Base-by-base conservation (phyloP, 177 flowering plant species). In the Tripterygium wilfordii region DNA sequence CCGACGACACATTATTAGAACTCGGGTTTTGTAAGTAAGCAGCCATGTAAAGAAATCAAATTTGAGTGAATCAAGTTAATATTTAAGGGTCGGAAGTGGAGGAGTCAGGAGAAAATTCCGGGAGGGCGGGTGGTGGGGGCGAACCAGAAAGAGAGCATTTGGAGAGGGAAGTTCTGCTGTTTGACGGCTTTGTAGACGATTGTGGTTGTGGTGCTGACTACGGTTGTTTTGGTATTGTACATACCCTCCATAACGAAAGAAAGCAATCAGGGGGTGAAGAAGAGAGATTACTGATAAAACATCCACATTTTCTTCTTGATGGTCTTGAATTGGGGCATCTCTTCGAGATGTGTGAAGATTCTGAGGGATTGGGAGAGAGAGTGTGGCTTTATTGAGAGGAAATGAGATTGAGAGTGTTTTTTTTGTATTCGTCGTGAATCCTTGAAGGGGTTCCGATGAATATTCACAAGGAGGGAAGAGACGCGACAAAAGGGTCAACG, bases 71-170 rank as follows among this genome's bases (percentile, higher is more conserved):
- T 12, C n/a, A n/a, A n/a, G n/a, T n/a, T n/a, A n/a, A n/a, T n/a
- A 14, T 10, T 33, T 44, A 52, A 18, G 61, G 62, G 42, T 64
- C 61, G 44, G 22, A 54, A 32, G 53, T 48, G 41, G 25, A 41
- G 35, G 38, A n/a, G n/a, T n/a, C n/a, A n/a, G n/a, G n/a, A 49
- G 14, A 53, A 23, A 5, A 65, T 49, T 56, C 95, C 91, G 27
- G 91, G 95, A 4, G 95, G 91, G 33, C 91, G 91, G 45, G 74
- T 72, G 25, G 84, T 72, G 25, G 83, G 95, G 7, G 84, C 78
- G 30, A 78, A 70, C 85, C 88, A 81, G 46, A 79, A 71, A 12
- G 83, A 69, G 36, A 75, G 75, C 44, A 64, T 69, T 37, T 57
- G 67, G 42, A 62, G 62, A 46, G 57, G 70, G 48, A 68, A 49